These are phyloP conservation scores for Turritis glabra DNA, from an alignment of 345 rosid genomes.

Conservation along the genomic window DNA sequence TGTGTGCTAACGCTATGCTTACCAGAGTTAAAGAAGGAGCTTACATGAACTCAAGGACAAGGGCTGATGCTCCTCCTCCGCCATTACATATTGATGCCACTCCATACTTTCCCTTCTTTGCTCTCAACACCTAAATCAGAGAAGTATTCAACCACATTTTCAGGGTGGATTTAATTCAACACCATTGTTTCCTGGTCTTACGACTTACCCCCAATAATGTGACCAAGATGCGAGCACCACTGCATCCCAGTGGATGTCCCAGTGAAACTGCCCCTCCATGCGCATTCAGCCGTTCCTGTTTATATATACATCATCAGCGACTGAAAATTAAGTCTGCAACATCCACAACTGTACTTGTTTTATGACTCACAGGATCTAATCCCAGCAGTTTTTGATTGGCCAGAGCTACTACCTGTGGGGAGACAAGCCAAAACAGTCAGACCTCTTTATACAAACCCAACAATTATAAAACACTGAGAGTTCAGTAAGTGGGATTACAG, in stretches of 20 bases:
- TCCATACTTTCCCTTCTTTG: constrained; percentile 74
- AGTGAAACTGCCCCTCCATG: constrained; percentile 95
- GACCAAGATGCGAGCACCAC: constrained; percentile 92
- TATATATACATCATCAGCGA: constrained; percentile 3
- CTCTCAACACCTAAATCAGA: constrained; percentile 67
- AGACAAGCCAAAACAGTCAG: constrained; percentile 19
- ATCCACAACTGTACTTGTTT: constrained; percentile 1
- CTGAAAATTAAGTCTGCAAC: background rate
- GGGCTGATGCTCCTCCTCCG: constrained; percentile 95
- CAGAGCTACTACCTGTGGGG: constrained; percentile 76
- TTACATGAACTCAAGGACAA: constrained; percentile 85
- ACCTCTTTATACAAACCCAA: background rate
- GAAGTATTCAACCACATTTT: constrained; percentile 18
- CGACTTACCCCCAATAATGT: constrained; percentile 84
- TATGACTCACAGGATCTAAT: constrained; percentile 74
- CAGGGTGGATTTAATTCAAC: constrained; percentile 6
- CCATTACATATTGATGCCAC: constrained; percentile 93
- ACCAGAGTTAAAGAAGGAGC: constrained; percentile 40
- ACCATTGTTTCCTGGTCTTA: constrained; percentile 13
- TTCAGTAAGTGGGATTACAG: constrained; percentile 48
- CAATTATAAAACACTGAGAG: constrained; percentile 11
- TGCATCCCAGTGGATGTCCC: constrained; percentile 98
- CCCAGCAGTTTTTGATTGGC: constrained; percentile 78
- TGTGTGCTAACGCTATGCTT: constrained; percentile 21
- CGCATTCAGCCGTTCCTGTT: constrained; percentile 72